Evolutionary conservation across 1,139 yeast genomes (phyloP), one percentile per base, ranked within the genome.

Genomic region (Pichia sp.): DNA sequence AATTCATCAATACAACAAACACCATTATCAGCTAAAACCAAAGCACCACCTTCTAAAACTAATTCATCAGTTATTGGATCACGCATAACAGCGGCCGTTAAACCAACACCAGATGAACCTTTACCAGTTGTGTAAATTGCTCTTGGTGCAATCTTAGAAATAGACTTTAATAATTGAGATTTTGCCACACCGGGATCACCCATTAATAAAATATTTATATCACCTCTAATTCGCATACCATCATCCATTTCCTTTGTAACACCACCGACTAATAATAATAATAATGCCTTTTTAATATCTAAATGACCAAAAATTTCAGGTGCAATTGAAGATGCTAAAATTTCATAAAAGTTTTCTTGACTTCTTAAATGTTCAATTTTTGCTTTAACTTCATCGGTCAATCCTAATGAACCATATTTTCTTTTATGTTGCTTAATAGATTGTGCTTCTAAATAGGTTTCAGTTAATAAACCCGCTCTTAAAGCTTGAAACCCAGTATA

Each of bases 131-230:
- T 94, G 68, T 94, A 94, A 39, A 94, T 95, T 44, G 96, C 95
- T 64, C 98, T 78, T 32, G 99, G 98, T 0, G 98, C 95, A 45
- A 94, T 87, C 61, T 90, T 89, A 49, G 90, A 78, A 55, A 94
- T 87, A 35, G 95, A 87, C 66, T 92, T 92, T 55, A 94, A 74
- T 61, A 94, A 74, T 74, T 94, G 99, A 1, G 98, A 92, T 68
- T 94, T 94, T 61, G 99, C 99, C 49, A 94, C 98, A 75, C 98
- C 98, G 38, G 99, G 99, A 63, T 94, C 99, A 59, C 99, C 99
- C 97, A 94, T 92, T 49, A 94, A 76, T 71, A 97, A 86, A 47
- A 94, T 81, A 65, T 94, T 94, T 57, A 94, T 87, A 65, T 94
- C 98, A 63, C 99, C 99, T 73, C 99, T 83, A 63, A 94, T 92